Evolutionary conservation across 164 flowering plant species (phyloP).

Genomic region (Aristolochia contorta): DNA sequence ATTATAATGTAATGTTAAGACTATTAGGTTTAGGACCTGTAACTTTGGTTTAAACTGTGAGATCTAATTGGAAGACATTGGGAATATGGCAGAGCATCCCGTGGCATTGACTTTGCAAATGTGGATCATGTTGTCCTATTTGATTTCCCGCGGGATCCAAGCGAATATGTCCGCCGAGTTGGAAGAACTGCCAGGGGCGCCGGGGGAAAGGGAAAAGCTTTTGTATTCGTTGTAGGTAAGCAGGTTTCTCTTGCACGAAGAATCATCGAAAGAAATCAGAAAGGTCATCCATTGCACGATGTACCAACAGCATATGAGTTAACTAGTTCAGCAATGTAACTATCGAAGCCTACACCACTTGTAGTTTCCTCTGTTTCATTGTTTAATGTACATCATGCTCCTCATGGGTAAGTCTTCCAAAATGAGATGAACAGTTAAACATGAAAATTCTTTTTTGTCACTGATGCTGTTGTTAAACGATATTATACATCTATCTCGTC

Average conservation of each 20-base stretch:
- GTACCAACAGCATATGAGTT: slow-evolving; percentile 61
- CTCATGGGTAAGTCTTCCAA: not conserved
- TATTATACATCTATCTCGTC: not conserved
- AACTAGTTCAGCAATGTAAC: slow-evolving; percentile 1
- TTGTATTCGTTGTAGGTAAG: slow-evolving; percentile 85
- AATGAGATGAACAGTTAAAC: not conserved
- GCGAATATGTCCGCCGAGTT: slow-evolving; percentile 96
- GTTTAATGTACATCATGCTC: not conserved
- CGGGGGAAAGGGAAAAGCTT: slow-evolving; percentile 82
- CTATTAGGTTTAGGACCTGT: too few relatives aligned
- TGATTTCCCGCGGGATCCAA: slow-evolving; percentile 97
- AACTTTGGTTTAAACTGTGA: too few relatives aligned
- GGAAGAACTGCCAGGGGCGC: slow-evolving; percentile 99
- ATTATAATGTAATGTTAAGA: not conserved
- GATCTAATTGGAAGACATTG: too few relatives aligned
- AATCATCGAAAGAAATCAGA: slow-evolving; percentile 72
- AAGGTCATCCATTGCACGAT: slow-evolving; percentile 92
- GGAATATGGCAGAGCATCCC: slow-evolving; percentile 60
- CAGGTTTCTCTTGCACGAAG: slow-evolving; percentile 79
- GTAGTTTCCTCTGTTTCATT: not conserved
- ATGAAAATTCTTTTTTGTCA: too few relatives aligned
- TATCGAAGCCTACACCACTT: not conserved
- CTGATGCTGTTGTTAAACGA: not conserved
- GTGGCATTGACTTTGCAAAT: slow-evolving; percentile 82
- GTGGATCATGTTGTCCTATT: slow-evolving; percentile 92